Conservation (phyloP, 345 rosid species). For the Pistacia atlantica region DNA sequence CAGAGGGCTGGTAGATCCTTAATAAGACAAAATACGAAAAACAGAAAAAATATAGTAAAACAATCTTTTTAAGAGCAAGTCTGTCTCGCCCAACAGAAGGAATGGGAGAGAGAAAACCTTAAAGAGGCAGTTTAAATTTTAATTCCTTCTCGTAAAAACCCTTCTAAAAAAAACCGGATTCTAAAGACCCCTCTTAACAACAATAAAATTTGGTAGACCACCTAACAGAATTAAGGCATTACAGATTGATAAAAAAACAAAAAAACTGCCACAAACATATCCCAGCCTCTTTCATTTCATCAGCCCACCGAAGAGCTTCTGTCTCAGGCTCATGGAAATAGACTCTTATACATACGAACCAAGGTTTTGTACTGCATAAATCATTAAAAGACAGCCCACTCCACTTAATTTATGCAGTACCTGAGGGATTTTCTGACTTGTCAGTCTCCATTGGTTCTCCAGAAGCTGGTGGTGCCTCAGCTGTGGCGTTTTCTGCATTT, state of each 20-base stretch:
- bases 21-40: not conserved
- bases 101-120: not conserved
- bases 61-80: conserved; percentile 2
- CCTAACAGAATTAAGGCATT: conserved; percentile 13
- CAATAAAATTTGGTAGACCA: conserved; percentile 22
- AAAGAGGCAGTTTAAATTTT: not conserved
- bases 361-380: conserved; percentile 12
- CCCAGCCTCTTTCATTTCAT: conserved; percentile 8
- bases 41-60: not conserved
- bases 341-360: conserved; percentile 27
- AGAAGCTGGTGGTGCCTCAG: conserved; percentile 45
- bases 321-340: conserved; percentile 12
- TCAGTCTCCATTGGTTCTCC: conserved; percentile 84
- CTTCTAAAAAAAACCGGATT: conserved; percentile 24
- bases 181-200: conserved; percentile 25
- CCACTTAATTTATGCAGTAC: conserved; percentile 29
- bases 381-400: not conserved
- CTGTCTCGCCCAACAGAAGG: conserved; percentile 9
- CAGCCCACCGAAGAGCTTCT: conserved; percentile 14
- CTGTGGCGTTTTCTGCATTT: conserved; percentile 27
- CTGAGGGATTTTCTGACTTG: conserved; percentile 37
- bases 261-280: conserved; percentile 1
- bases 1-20: not conserved
- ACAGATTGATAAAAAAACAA: not conserved
- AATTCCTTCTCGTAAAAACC: conserved; percentile 2